Evolutionary conservation across 1,284 basidiomycete species (phyloP).

Genomic region (Jaminaea rosea): DNA sequence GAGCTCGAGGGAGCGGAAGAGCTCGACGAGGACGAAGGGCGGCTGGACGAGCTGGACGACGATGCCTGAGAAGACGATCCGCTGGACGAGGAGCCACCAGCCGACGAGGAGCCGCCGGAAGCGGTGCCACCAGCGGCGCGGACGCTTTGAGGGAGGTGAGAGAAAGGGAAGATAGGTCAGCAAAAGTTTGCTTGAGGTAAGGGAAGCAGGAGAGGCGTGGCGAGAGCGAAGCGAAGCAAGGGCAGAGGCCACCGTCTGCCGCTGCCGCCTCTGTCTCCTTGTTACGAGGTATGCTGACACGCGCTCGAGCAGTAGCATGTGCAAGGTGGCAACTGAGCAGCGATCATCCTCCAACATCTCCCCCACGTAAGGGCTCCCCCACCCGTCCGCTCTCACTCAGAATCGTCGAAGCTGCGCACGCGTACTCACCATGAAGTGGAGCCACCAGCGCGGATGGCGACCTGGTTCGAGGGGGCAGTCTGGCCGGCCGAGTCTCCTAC

Average conservation of each 20-base stretch:
- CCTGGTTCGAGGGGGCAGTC: not conserved
- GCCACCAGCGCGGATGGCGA: not conserved
- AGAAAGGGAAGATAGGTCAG: not conserved
- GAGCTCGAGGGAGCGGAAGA: conserved; percentile 4
- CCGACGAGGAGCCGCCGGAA: not conserved
- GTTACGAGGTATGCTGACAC: no score
- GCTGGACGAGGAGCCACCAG: not conserved
- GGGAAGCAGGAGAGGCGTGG: no score
- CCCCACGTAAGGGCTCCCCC: no score
- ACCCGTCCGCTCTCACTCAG: no score
- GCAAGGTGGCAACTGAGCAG: no score
- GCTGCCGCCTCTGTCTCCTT: no score
- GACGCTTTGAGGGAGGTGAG: not conserved
- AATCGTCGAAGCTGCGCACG: no score
- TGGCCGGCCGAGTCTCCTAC: conserved; percentile 15
- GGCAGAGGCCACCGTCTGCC: no score
- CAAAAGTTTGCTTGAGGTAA: not conserved
- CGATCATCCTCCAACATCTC: no score
- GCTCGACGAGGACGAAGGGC: conserved; percentile 3
- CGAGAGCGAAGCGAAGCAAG: no score
- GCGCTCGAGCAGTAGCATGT: no score
- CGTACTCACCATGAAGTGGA: conserved; percentile 1
- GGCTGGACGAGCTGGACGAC: conserved; percentile 4
- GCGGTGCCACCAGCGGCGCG: not conserved
- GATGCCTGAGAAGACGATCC: not conserved